Evolutionary conservation across 2,329 filamentous ascomycete species (phyloP), one percentile per base, ranked within the genome.

Genomic region (Macrophomina tecta): DNA sequence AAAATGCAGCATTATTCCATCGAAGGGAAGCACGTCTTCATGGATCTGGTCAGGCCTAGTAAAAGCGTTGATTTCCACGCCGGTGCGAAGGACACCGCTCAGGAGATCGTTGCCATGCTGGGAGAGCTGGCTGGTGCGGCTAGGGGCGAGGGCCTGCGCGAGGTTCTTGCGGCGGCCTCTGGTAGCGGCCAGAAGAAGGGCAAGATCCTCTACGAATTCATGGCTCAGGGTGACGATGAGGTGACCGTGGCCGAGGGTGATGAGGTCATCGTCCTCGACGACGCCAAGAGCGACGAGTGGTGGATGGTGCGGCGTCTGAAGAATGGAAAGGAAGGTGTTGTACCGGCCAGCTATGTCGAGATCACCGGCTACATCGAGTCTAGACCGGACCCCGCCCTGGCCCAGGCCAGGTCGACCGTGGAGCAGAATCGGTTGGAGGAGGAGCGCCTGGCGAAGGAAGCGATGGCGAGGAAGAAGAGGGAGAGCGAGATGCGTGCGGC

Each of bases 31-130:
- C 95, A 98, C 79, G 92, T 99, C 14, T 99, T 99, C 75, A 85
- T 99, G 77, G 95, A 99, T 77, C 84, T 99, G 55, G 90, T 97
- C 62, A 86, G 90, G 64, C 95, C 95, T 6, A 97, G 92, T 80
- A 97, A 94, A 82, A 97, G 93, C 77, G 85, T 97, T 67, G 95
- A 99, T 80, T 96, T 99, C 71, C 95, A 99, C 77, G 96, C 95
- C 18, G 95, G 95, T 51, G 93, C 94, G 53, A 99, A 98, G 80
- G 95, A 98, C 78, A 97, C 94, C 5, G 95, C 95, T 6, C 89
- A 94, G 71, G 94, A 98, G 79, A 98, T 99, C 74, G 92, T 97
- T 38, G 86, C 88, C 67, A 91, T 91, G 62, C 85, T 99, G 45
- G 93, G 94, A 64, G 95, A 99, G 76, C 86, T 99, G 69, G 90